phyloP scores from a whole-genome alignment of 2,329 filamentous ascomycete species.

The Aureobasidium sp. region DNA sequence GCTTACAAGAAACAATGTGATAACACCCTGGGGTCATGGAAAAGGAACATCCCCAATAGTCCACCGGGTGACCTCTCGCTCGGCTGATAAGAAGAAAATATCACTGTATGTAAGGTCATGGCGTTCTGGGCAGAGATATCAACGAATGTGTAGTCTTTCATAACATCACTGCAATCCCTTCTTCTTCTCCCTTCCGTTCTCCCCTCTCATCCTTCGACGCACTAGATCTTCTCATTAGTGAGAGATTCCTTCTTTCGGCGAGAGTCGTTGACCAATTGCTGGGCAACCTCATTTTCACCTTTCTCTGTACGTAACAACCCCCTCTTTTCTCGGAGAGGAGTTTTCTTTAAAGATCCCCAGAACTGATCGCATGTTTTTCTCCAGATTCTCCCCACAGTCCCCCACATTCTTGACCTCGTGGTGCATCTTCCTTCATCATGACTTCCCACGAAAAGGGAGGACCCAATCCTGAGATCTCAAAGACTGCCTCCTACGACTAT shows the following conservation, averaged over 20 bases:
- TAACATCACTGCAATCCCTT: not conserved
- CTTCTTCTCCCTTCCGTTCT: not conserved
- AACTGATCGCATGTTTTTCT: conserved; percentile 2
- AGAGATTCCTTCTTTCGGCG: conserved; percentile 10
- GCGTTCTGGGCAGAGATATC: conserved; percentile 2
- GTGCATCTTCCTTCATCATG: not conserved
- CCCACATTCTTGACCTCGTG: not conserved
- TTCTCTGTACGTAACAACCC: conserved; percentile 1
- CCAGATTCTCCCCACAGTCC: conserved; percentile 7
- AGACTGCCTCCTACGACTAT: not conserved
- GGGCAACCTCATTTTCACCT: not conserved
- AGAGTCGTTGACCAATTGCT: not conserved
- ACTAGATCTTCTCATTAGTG: conserved; percentile 4
- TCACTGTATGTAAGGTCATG: not conserved
- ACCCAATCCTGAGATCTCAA: conserved; percentile 7
- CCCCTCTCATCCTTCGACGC: not conserved
- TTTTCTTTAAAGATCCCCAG: conserved; percentile 3
- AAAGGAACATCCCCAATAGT: conserved; percentile 1
- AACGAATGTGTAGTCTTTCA: not conserved
- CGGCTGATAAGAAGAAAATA: conserved; percentile 4
- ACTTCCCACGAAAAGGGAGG: conserved; percentile 1
- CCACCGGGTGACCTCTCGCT: not conserved
- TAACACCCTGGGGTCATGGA: not conserved
- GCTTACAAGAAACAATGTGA: not conserved
- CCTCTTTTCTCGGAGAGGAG: not conserved